Percentiles rank a stretch among this genome's conserved stretches.
These are phyloP conservation scores for Spiraea crenata DNA, from an alignment of 331 rosid species.

Conservation along the genomic window DNA sequence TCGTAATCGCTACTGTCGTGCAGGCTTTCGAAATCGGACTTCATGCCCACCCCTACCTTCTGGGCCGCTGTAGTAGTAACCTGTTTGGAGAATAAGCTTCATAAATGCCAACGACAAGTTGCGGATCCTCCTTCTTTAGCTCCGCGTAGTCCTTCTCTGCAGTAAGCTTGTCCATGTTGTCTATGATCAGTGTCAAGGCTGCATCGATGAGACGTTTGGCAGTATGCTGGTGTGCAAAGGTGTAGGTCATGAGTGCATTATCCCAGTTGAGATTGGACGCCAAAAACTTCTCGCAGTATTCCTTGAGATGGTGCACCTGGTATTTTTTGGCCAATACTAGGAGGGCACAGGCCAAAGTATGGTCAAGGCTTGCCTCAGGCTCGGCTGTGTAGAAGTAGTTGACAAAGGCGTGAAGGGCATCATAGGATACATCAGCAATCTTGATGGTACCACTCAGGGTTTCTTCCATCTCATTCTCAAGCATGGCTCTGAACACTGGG, in stretches of 20 bases:
- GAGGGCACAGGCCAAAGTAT: conserved; percentile 63
- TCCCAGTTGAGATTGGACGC: conserved; percentile 62
- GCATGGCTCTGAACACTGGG: conserved; percentile 84
- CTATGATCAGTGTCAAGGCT: conserved; percentile 52
- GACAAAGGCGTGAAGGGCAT: conserved; percentile 69
- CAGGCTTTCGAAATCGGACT: no score
- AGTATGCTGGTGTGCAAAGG: conserved; percentile 67
- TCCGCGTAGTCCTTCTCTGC: conserved; percentile 49
- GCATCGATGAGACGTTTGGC: conserved; percentile 48
- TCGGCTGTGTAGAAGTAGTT: conserved; percentile 60
- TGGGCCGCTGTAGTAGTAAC: conserved; percentile 44
- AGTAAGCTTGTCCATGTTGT: conserved; percentile 61
- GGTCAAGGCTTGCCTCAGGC: conserved; percentile 61
- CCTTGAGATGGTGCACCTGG: conserved; percentile 31
- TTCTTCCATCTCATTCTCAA: conserved; percentile 84
- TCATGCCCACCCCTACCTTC: no score
- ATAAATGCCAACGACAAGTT: conserved; percentile 63
- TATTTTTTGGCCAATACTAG: conserved; percentile 60
- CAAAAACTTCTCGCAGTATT: conserved; percentile 64
- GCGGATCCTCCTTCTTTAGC: conserved; percentile 64
- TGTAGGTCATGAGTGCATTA: conserved; percentile 49
- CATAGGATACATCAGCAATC: conserved; percentile 46
- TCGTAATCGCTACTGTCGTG: no score
- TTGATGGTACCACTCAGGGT: conserved; percentile 43
- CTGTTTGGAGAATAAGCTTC: conserved; percentile 69